Evolutionary conservation across 192 early-diverging fungal species (phyloP).

Genomic region (Kickxella alabastrina): DNA sequence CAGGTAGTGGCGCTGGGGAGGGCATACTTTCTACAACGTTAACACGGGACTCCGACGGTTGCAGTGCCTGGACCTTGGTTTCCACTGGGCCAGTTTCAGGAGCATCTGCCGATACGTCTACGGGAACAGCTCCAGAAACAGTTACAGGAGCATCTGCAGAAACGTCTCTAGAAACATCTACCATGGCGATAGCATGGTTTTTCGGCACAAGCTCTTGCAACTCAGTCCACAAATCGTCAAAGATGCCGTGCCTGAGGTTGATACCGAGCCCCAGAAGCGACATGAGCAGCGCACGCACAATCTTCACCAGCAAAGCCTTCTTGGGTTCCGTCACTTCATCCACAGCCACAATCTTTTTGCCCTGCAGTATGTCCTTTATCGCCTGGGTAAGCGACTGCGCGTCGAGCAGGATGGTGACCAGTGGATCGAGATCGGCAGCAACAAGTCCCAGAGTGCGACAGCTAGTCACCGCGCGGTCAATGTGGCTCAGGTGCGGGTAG

Average conservation of each 20-base stretch:
- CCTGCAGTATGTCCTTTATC: slow-evolving; percentile 5
- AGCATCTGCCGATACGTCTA: too few relatives aligned
- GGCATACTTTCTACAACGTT: too few relatives aligned
- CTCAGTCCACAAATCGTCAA: slow-evolving; percentile 32
- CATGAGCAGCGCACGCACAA: slow-evolving; percentile 25
- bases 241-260: slow-evolving; percentile 11
- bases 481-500: slow-evolving; percentile 34
- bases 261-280: slow-evolving; percentile 36
- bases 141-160: neutral
- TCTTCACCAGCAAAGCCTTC: neutral
- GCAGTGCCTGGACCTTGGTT: too few relatives aligned
- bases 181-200: too few relatives aligned
- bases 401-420: slow-evolving; percentile 50
- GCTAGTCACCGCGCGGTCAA: slow-evolving; percentile 39
- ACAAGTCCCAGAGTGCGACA: slow-evolving; percentile 48
- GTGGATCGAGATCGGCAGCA: slow-evolving; percentile 45
- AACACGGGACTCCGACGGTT: too few relatives aligned
- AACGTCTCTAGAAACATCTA: too few relatives aligned
- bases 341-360: neutral
- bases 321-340: neutral
- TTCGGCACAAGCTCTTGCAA: too few relatives aligned
- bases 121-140: neutral
- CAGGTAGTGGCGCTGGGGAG: too few relatives aligned
- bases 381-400: slow-evolving; percentile 8
- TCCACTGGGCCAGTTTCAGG: too few relatives aligned